Conservation (phyloP, 1,284 basidiomycete genomes). For the Boletellus deceptivus region DNA sequence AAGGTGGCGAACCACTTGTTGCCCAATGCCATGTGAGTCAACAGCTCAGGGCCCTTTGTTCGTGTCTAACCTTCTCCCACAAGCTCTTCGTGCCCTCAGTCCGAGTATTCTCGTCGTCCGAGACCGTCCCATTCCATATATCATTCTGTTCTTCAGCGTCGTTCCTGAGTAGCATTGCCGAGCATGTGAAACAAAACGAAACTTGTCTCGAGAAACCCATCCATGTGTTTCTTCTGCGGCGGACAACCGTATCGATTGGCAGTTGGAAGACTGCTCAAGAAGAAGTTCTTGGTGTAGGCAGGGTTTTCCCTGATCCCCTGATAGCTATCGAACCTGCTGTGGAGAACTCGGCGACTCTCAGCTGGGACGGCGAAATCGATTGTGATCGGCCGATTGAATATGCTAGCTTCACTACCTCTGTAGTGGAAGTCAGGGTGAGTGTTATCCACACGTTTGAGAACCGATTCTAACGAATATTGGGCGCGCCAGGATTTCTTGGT, state of each 20-base stretch:
- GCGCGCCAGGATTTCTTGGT: constrained; percentile 53
- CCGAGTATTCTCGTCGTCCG: constrained; percentile 50
- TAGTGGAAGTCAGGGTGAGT: constrained; percentile 31
- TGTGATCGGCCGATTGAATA: constrained; percentile 33
- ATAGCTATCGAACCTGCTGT: constrained; percentile 12
- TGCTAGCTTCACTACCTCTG: constrained; percentile 41
- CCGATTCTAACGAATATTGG: constrained; percentile 3
- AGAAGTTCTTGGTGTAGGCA: constrained; percentile 30
- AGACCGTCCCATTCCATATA: constrained; percentile 60
- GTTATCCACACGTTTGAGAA: constrained; percentile 2
- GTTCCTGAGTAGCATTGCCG: constrained; percentile 43
- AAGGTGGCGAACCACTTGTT: constrained; percentile 28
- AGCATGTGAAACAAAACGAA: constrained; percentile 22
- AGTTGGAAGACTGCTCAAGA: constrained; percentile 14
- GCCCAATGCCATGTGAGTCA: constrained; percentile 49
- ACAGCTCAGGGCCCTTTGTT: background rate
- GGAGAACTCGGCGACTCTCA: constrained; percentile 14
- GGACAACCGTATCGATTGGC: constrained; percentile 23
- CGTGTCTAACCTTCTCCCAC: constrained; percentile 1
- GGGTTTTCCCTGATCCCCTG: constrained; percentile 16
- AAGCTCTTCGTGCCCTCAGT: constrained; percentile 45
- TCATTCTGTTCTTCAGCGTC: constrained; percentile 49
- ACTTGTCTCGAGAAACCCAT: constrained; percentile 24
- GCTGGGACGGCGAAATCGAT: constrained; percentile 46
- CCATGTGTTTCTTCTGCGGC: constrained; percentile 31